Evolutionary conservation across 2,329 filamentous ascomycete species (phyloP).

Genomic region (Fusarium heterosporum): DNA sequence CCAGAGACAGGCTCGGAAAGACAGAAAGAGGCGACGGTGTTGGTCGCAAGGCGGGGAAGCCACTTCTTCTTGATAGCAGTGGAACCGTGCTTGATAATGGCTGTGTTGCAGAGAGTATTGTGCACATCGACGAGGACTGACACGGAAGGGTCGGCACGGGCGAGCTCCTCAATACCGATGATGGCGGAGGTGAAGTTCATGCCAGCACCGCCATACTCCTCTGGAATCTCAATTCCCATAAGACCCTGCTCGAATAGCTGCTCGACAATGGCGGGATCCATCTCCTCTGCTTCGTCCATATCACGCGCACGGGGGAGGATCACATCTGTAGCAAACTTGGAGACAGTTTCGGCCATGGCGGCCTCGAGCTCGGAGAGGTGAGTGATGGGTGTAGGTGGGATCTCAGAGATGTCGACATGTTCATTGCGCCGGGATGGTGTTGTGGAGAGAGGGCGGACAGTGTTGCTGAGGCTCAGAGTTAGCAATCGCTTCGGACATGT

Average conservation of each 20-base stretch:
- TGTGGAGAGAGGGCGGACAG: slow-evolving; percentile 68
- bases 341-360: slow-evolving; percentile 89
- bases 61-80: slow-evolving; percentile 83
- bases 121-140: slow-evolving; percentile 97
- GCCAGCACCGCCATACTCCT: slow-evolving; percentile 94
- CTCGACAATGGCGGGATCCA: slow-evolving; percentile 90
- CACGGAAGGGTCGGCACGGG: slow-evolving; percentile 92
- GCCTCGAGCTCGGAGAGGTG: slow-evolving; percentile 91
- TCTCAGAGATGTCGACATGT: slow-evolving; percentile 73
- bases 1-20: slow-evolving; percentile 92
- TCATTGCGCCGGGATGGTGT: slow-evolving; percentile 65
- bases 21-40: slow-evolving; percentile 92
- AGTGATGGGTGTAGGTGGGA: slow-evolving; percentile 91
- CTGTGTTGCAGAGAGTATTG: slow-evolving; percentile 97
- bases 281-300: slow-evolving; percentile 96
- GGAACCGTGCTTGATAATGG: slow-evolving; percentile 86
- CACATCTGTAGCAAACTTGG: slow-evolving; percentile 89
- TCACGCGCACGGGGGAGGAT: slow-evolving; percentile 92
- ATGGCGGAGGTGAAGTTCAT: slow-evolving; percentile 99
- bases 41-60: slow-evolving; percentile 88
- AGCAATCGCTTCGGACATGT: neutral
- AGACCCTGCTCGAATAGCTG: slow-evolving; percentile 96
- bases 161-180: slow-evolving; percentile 96
- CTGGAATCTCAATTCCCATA: slow-evolving; percentile 97
- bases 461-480: slow-evolving; percentile 38